Evolutionary conservation across 2,329 filamentous ascomycete species (phyloP), one percentile per base, ranked within the genome.

Genomic region (Coniochaeta sp.): DNA sequence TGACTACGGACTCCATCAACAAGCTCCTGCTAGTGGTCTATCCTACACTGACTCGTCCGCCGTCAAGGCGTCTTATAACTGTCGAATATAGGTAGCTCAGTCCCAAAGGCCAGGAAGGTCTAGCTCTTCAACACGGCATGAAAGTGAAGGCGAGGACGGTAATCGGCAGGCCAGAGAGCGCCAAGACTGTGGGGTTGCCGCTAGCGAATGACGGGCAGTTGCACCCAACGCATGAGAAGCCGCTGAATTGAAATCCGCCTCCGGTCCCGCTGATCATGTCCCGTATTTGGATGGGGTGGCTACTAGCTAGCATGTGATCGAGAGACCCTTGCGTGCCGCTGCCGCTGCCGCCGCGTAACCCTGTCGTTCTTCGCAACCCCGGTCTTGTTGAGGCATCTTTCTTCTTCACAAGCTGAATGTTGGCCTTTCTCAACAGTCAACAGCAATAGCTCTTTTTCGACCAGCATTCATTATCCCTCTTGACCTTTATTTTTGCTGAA

Each of bases 271-370:
- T 42, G 38, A 42, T 42, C 38, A 42, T 3, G 38, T 24, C 20
- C 20, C 33, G 16, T 22, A 38, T 35, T 33, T 35, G 33, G 33
- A n/a, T n/a, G n/a, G n/a, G n/a, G n/a, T n/a, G n/a, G n/a, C n/a
- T n/a, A n/a, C n/a, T n/a, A n/a, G n/a, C 38, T 42, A 42, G 38
- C 38, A 42, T 42, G 38, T 42, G 38, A 42, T 42, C 38, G 38
- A 42, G 38, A 26, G n/a, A 4, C 38, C 38, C 38, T 10, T 42
- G 38, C n/a, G n/a, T n/a, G n/a, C n/a, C n/a, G n/a, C n/a, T 42
- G 9, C 14, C 33, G 20, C 33, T 7, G 18, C 33, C 6, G 38
- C 38, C 38, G 38, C 38, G 12, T 26, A 42, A n/a, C 38, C 38
- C 20, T 40, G 35, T 40, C 2, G 18, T 9, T 40, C 16, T n/a